Evolutionary conservation across 2,329 filamentous ascomycete species (phyloP), one percentile per base, ranked within the genome.

Genomic region (Fusarium scirpi): DNA sequence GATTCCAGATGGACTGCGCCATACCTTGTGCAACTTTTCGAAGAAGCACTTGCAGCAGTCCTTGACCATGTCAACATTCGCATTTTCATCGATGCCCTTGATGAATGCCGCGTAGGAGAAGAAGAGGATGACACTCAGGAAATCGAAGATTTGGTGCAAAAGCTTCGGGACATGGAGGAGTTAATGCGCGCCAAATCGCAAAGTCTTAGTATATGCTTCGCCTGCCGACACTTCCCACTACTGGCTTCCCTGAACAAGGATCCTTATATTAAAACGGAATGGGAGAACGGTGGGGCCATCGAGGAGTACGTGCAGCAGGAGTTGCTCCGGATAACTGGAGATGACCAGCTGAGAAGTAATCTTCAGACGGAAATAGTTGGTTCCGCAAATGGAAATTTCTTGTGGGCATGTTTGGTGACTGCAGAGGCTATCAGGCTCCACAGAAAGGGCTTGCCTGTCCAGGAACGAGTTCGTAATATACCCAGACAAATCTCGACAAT

Each of bases 161-260:
- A 9, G 1, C 18, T 46, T 27, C 44, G 16, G 0, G 44, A 46
- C 0, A 3, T 46, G 0, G 44, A 46, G 10, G 2, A 46, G 8
- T 4, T 1, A 6, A 5, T 46, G 10, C 10, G 12, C 0, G 2
- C 24, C 16, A 18, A 24, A 4, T 18, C 24, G 12, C 6, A 18
- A 1, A 27, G 16, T 0, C 8, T 46, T 2, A 46, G 44, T 1
- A 12, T 46, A 46, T 46, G 44, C 18, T 46, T 46, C 10, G 44
- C 44, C 1, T 46, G 44, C 9, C 44, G 44, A n/a, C 16, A 46
- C 12, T 27, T 13, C 18, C 44, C 11, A 27, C 11, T 5, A 30
- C 11, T 46, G 24, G 44, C 24, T n/a, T 13, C 6, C 24, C 11
- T 27, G 24, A 27, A 16, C 1, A n/a, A 8, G 4, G 24, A 30